phyloP scores from a whole-genome alignment of 2,329 filamentous ascomycete species.

The Sphaerulina musiva region DNA sequence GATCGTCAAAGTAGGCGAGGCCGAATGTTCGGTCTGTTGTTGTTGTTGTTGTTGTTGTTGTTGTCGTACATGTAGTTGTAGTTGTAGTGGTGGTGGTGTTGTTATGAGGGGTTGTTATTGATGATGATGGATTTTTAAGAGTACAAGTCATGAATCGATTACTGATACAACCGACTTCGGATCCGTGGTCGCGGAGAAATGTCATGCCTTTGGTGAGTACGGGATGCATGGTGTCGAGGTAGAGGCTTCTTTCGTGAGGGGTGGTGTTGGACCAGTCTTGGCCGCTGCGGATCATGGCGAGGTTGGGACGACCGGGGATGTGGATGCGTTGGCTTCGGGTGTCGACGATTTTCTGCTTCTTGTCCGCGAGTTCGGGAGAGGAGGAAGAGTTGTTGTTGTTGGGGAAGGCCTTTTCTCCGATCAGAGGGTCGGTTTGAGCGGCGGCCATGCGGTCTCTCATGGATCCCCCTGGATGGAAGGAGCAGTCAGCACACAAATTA shows the following conservation, averaged over 20 bases:
- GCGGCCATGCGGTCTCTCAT: slow-evolving; percentile 42
- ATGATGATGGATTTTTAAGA: slow-evolving; percentile 7
- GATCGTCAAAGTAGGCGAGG: slow-evolving; percentile 24
- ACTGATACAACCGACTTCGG: slow-evolving; percentile 41
- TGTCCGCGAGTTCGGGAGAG: slow-evolving; percentile 11
- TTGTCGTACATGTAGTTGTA: no score
- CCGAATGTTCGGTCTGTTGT: slow-evolving; percentile 24
- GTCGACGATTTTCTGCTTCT: background rate
- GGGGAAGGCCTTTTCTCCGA: slow-evolving; percentile 30
- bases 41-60: no score
- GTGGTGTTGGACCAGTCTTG: slow-evolving; percentile 42
- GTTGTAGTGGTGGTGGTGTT: no score
- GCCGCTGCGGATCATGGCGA: slow-evolving; percentile 42
- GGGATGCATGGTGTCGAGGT: slow-evolving; percentile 43
- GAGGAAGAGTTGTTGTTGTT: slow-evolving; percentile 16
- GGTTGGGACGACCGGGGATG: slow-evolving; percentile 37
- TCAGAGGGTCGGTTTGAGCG: slow-evolving; percentile 29
- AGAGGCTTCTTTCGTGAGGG: slow-evolving; percentile 40
- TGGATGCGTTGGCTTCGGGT: slow-evolving; percentile 23
- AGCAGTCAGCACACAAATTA: no score
- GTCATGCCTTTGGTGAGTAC: slow-evolving; percentile 41
- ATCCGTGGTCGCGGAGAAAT: slow-evolving; percentile 41
- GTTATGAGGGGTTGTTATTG: no score
- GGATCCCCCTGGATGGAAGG: slow-evolving; percentile 33
- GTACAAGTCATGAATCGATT: slow-evolving; percentile 42